These are phyloP conservation scores for Cucurbita pepo DNA, from an alignment of 306 rosid genomes.

Conservation along the genomic window DNA sequence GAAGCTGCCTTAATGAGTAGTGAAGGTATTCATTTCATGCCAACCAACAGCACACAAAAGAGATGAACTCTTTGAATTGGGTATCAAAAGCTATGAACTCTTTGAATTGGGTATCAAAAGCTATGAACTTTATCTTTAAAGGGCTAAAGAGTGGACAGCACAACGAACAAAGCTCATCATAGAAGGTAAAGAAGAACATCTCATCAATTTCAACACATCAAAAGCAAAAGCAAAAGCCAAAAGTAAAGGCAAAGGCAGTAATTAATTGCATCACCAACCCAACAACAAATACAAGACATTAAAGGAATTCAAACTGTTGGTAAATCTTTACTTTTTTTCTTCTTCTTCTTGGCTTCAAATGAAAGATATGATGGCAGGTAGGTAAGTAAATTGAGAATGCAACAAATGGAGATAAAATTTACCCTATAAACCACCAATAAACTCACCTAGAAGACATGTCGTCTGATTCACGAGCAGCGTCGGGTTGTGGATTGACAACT, in stretches of 20 bases:
- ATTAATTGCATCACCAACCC: slow-evolving; percentile 12
- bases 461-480: slow-evolving; percentile 7
- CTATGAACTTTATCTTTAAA: background rate
- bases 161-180: slow-evolving; percentile 7
- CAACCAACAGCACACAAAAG: background rate
- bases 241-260: slow-evolving; percentile 6
- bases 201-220: background rate
- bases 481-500: background rate
- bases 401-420: background rate
- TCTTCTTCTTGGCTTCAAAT: slow-evolving; percentile 2
- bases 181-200: background rate
- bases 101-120: background rate
- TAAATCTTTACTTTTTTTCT: background rate
- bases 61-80: background rate
- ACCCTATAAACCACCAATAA: background rate
- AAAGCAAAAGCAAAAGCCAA: background rate
- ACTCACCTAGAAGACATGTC: slow-evolving; percentile 11
- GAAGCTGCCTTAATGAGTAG: background rate
- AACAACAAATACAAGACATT: background rate
- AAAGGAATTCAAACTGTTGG: background rate
- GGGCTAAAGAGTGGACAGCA: background rate
- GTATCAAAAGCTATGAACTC: background rate
- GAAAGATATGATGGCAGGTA: slow-evolving; percentile 1
- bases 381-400: background rate
- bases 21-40: background rate